A percentile compares a stretch with the other conserved stretches of the same genome.
Evolutionary conservation across 306 rosid genomes (phyloP).

Genomic region (Mucuna pruriens): DNA sequence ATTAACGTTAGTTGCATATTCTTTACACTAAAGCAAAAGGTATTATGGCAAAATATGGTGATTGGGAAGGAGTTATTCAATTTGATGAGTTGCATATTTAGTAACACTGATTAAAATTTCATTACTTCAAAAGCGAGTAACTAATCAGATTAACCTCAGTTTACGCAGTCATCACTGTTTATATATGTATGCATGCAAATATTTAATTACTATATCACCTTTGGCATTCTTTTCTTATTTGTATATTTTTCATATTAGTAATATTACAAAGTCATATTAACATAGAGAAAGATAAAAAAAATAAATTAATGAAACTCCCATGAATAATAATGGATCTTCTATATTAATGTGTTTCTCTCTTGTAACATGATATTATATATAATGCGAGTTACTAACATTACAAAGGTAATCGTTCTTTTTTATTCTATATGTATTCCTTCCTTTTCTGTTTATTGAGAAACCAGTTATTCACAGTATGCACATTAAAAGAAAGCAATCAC

Average conservation of each 20-base stretch:
- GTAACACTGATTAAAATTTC: neutral
- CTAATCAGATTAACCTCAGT: neutral
- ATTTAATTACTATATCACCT: neutral
- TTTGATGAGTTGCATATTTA: neutral
- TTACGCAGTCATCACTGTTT: neutral
- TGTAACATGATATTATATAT: neutral
- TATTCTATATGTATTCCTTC: neutral
- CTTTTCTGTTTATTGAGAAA: neutral
- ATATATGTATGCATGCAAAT: neutral
- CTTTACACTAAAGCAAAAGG: neutral
- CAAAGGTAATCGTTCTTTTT: neutral
- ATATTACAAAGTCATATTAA: neutral
- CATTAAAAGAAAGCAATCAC: neutral
- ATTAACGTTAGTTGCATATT: conserved; percentile 1
- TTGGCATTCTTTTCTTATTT: neutral
- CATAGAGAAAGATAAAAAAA: neutral
- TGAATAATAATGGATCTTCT: neutral
- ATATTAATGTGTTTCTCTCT: neutral
- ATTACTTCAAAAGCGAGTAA: neutral
- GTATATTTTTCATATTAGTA: neutral
- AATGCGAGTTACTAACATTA: neutral
- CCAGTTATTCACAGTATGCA: neutral
- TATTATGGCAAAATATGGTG: neutral
- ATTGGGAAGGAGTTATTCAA: neutral
- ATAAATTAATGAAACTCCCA: neutral